phyloP scores from a whole-genome alignment of 345 rosid genomes.

The Pugionium cornutum region DNA sequence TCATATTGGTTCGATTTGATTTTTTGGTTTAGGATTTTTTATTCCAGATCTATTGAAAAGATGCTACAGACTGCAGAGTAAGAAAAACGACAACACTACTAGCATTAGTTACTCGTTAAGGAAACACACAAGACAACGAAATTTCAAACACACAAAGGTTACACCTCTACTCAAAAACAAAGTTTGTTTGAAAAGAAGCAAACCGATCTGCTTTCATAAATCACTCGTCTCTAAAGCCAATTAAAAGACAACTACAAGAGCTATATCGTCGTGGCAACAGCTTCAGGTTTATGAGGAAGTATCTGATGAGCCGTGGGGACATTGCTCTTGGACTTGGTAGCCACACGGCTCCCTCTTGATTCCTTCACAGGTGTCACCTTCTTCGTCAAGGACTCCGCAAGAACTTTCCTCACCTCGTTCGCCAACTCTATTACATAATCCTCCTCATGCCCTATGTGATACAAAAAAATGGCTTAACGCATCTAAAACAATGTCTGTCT shows the following conservation, averaged over 20 bases:
- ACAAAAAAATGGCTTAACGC: background rate
- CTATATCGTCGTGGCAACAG: constrained; percentile 60
- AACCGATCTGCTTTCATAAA: constrained; percentile 16
- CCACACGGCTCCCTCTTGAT: constrained; percentile 35
- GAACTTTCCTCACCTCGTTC: constrained; percentile 81
- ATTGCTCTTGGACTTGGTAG: constrained; percentile 46
- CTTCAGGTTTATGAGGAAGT: constrained; percentile 55
- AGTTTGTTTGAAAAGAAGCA: constrained; percentile 1
- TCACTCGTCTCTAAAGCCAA: constrained; percentile 23
- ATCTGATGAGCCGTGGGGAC: constrained; percentile 46
- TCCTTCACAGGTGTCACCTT: constrained; percentile 27
- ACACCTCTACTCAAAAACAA: constrained; percentile 14
- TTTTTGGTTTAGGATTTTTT: too few relatives aligned
- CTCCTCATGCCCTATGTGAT: constrained; percentile 70
- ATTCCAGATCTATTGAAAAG: too few relatives aligned
- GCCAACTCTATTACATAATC: constrained; percentile 81
- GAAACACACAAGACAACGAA: constrained; percentile 22
- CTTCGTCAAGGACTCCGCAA: constrained; percentile 34
- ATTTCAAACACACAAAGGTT: constrained; percentile 4
- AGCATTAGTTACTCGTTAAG: background rate
- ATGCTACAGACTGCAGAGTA: too few relatives aligned
- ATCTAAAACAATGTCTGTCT: too few relatives aligned
- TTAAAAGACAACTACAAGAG: constrained; percentile 23
- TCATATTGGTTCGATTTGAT: too few relatives aligned
- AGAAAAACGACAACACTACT: too few relatives aligned